Conservation (phyloP, 805 yeast genomes). For the Tetrapisispora arboricola region DNA sequence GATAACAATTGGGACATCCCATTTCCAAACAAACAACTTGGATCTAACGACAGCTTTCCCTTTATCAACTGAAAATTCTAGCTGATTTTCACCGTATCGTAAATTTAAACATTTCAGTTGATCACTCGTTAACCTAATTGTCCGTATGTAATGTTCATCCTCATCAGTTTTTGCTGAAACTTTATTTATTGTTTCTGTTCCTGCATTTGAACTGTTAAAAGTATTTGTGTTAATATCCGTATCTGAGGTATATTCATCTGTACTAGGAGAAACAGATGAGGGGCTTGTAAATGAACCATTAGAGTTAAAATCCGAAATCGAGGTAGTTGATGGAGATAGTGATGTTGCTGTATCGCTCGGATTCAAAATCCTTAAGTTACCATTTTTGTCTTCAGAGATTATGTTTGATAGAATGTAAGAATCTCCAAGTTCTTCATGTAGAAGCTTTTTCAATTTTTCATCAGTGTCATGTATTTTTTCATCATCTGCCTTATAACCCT, state of each 20-base stretch:
- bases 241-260: conserved; percentile 2
- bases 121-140: conserved; percentile 83
- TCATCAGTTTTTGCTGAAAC: neutral
- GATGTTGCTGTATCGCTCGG: conserved; percentile 22
- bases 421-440: conserved; percentile 64
- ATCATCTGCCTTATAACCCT: conserved; percentile 86
- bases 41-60: conserved; percentile 72
- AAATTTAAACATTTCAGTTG: conserved; percentile 68
- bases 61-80: conserved; percentile 69
- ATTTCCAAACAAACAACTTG: conserved; percentile 73
- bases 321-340: conserved; percentile 14
- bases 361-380: conserved; percentile 50
- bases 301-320: neutral
- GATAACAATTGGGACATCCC: conserved; percentile 79
- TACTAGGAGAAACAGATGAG: neutral
- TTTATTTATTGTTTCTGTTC: neutral
- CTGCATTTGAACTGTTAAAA: neutral
- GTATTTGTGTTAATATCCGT: conserved; percentile 1
- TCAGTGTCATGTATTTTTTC: conserved; percentile 70
- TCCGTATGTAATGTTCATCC: conserved; percentile 51
- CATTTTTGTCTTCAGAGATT: conserved; percentile 51
- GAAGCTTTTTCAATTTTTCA: conserved; percentile 57
- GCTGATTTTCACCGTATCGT: conserved; percentile 67
- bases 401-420: conserved; percentile 37
- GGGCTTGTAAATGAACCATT: conserved; percentile 1